These are phyloP conservation scores for Diaporthe vexans DNA, from an alignment of 2,329 filamentous ascomycete genomes.

Conservation along the genomic window DNA sequence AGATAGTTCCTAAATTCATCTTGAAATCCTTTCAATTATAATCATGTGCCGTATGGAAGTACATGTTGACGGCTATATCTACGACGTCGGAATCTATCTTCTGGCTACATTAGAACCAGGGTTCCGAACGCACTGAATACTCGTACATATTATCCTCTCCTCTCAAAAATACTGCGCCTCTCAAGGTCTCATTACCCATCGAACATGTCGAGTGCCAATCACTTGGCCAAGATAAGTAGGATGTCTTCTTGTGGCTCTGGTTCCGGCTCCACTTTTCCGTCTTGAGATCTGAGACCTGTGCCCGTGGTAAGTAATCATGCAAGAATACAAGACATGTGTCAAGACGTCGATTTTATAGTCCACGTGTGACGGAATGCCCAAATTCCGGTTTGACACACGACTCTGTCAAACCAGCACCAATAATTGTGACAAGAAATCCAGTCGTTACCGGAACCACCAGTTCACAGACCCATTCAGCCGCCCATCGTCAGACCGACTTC, in stretches of 20 bases:
- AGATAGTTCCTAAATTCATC: conserved; percentile 27
- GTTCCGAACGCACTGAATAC: not conserved
- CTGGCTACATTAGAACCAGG: not conserved
- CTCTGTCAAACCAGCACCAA: not conserved
- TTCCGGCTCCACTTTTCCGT: not conserved
- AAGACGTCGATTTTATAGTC: not conserved
- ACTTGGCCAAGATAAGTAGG: not conserved
- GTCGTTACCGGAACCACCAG: conserved; percentile 81
- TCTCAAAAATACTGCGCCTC: not conserved
- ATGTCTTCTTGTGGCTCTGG: not conserved
- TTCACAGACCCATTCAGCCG: conserved; percentile 67
- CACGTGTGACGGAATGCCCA: not conserved
- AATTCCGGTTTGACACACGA: not conserved
- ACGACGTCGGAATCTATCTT: not conserved
- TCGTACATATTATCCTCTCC: not conserved
- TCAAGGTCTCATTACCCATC: not conserved
- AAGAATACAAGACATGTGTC: not conserved
- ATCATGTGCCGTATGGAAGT: not conserved
- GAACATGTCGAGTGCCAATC: not conserved
- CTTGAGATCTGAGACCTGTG: too few relatives aligned
- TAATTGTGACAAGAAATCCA: not conserved
- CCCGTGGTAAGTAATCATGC: not conserved
- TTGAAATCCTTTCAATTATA: not conserved
- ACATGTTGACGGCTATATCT: not conserved
- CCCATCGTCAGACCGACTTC: conserved; percentile 66